A percentile compares a stretch with the other conserved stretches of the same genome.
Conservation (phyloP, 495 filamentous ascomycete species). For the Penicillium crystallinum region DNA sequence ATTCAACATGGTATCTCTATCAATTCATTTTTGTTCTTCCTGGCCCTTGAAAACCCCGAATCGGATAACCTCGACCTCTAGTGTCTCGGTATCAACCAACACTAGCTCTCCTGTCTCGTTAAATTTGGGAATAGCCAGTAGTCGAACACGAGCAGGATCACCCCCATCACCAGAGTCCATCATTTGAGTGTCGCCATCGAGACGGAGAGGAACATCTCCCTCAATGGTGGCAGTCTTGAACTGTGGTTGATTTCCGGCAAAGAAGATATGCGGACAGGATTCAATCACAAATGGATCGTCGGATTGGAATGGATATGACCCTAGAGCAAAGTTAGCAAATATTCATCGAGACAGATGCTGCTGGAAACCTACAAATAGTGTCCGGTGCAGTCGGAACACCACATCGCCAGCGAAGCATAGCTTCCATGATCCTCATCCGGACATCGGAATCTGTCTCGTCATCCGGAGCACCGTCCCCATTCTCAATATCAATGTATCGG, state of each 20-base stretch:
- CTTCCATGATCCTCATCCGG: slow-evolving; percentile 81
- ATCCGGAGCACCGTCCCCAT: slow-evolving; percentile 21
- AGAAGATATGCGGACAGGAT: slow-evolving; percentile 84
- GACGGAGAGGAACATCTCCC: slow-evolving; percentile 35
- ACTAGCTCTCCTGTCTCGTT: slow-evolving; percentile 75
- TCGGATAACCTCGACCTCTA: slow-evolving; percentile 67
- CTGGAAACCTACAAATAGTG: slow-evolving; percentile 71
- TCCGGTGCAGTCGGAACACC: slow-evolving; percentile 94
- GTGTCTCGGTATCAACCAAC: slow-evolving; percentile 76
- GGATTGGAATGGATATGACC: slow-evolving; percentile 93
- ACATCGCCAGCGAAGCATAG: slow-evolving; percentile 84
- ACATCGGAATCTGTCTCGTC: slow-evolving; percentile 49
- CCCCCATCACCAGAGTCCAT: slow-evolving; percentile 33
- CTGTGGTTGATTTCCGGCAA: slow-evolving; percentile 79
- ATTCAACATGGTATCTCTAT: slow-evolving; percentile 6
- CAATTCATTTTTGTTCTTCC: slow-evolving; percentile 37
- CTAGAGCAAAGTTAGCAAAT: slow-evolving; percentile 38
- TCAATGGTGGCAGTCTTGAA: slow-evolving; percentile 74
- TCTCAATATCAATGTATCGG: slow-evolving; percentile 64
- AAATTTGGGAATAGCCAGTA: slow-evolving; percentile 79
- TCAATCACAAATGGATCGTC: slow-evolving; percentile 82
- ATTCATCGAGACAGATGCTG: background rate
- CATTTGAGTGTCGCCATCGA: slow-evolving; percentile 41
- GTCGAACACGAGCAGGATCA: slow-evolving; percentile 60
- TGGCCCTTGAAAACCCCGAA: slow-evolving; percentile 52